These are phyloP conservation scores for Tylopilus plumbeoviolaceoides DNA, from an alignment of 768 basidiomycete genomes.

Conservation along the genomic window DNA sequence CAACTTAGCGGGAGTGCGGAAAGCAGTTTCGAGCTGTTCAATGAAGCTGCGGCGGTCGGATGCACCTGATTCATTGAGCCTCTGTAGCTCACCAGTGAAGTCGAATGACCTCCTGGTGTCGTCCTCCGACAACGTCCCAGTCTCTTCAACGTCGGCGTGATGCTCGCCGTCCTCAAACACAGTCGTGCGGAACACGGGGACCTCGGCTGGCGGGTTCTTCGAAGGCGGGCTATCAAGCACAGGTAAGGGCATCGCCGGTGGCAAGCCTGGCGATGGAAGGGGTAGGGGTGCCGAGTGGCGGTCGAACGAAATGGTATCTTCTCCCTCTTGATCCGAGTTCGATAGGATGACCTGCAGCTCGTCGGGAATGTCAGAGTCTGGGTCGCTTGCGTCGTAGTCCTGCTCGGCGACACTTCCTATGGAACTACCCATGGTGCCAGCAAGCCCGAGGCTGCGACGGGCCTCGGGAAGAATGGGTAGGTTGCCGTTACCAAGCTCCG, in stretches of 20 bases:
- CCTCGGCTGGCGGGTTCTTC: constrained; percentile 17
- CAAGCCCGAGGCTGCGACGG: constrained; percentile 56
- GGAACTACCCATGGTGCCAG: constrained; percentile 65
- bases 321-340: constrained; percentile 33
- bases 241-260: constrained; percentile 41
- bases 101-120: constrained; percentile 81
- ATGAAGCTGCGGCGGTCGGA: constrained; percentile 74
- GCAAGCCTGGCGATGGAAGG: constrained; percentile 39
- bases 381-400: constrained; percentile 53
- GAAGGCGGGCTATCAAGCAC: constrained; percentile 7
- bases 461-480: constrained; percentile 46
- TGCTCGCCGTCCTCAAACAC: constrained; percentile 44
- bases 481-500: constrained; percentile 18
- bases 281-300: neutral
- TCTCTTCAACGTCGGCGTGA: constrained; percentile 39
- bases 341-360: constrained; percentile 65
- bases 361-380: constrained; percentile 77
- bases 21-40: no score
- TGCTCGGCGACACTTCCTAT: constrained; percentile 44
- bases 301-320: constrained; percentile 39
- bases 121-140: constrained; percentile 46
- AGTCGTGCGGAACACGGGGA: constrained; percentile 41
- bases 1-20: no score
- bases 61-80: constrained; percentile 64
- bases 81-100: constrained; percentile 74